These are phyloP conservation scores for Lactarius akahatsu DNA, from an alignment of 768 basidiomycete genomes.

Conservation along the genomic window DNA sequence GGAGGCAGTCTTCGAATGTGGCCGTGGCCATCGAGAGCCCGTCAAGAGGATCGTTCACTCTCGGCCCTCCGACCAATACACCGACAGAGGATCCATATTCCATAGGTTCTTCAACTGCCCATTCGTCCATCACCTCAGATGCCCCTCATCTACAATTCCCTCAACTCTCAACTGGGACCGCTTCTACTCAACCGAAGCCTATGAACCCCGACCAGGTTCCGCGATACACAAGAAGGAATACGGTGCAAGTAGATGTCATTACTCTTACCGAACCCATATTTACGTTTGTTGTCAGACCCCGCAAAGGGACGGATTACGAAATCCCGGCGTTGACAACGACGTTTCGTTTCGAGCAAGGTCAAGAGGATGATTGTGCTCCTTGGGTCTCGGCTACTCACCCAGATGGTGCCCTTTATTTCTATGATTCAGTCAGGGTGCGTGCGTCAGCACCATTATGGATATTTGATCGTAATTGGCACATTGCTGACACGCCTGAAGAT, in stretches of 20 bases:
- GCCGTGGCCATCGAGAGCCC: too few species aligned
- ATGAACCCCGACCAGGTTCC: not conserved
- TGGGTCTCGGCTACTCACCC: slow-evolving; percentile 44
- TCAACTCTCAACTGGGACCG: not conserved
- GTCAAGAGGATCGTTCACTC: too few species aligned
- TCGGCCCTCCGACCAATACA: not conserved
- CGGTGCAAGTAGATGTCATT: not conserved
- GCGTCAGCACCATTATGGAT: not conserved
- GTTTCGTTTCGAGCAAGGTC: not conserved
- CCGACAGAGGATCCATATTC: not conserved
- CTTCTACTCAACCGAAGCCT: too few species aligned
- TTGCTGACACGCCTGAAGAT: slow-evolving; percentile 41
- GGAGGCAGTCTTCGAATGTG: not conserved
- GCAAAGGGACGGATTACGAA: not conserved
- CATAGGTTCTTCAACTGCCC: not conserved
- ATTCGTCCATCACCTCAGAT: not conserved
- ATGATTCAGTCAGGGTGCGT: slow-evolving; percentile 18
- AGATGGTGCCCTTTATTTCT: slow-evolving; percentile 62
- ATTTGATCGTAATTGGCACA: not conserved
- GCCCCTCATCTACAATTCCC: not conserved
- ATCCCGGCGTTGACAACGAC: not conserved
- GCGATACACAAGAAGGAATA: not conserved
- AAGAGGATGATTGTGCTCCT: not conserved
- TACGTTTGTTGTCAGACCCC: not conserved
- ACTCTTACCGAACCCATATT: not conserved